Conservation (phyloP, 495 filamentous ascomycete species). For the Trichoderma orchidacearum region DNA sequence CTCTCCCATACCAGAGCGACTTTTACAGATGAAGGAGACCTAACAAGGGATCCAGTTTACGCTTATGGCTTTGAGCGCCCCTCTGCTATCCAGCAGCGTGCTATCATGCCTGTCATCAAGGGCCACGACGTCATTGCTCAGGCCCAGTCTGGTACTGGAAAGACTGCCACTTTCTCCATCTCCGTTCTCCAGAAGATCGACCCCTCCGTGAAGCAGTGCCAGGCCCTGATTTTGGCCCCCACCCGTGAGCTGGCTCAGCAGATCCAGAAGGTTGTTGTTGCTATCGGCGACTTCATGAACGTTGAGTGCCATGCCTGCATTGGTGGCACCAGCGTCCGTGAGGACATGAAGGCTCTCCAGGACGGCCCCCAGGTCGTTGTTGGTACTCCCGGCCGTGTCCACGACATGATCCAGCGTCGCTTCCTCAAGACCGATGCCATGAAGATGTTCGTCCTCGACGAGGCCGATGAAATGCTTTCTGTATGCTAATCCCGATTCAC, state of each 20-base stretch:
- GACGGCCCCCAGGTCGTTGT: slow-evolving; percentile 96
- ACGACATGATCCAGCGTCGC: slow-evolving; percentile 97
- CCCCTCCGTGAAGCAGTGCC: slow-evolving; percentile 68
- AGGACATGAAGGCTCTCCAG: slow-evolving; percentile 93
- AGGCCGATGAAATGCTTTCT: slow-evolving; percentile 85
- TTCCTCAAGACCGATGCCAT: slow-evolving; percentile 87
- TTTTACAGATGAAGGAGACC: background rate
- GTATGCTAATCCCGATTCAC: slow-evolving; percentile 29
- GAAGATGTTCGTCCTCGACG: slow-evolving; percentile 98
- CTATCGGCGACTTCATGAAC: slow-evolving; percentile 98
- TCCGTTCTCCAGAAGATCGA: slow-evolving; percentile 92
- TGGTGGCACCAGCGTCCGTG: slow-evolving; percentile 91
- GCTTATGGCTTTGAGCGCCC: slow-evolving; percentile 99
- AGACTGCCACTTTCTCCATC: slow-evolving; percentile 98
- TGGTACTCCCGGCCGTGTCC: slow-evolving; percentile 88
- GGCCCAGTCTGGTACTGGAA: slow-evolving; percentile 97
- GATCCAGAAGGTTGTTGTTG: slow-evolving; percentile 95
- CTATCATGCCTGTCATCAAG: slow-evolving; percentile 99
- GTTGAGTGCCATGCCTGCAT: slow-evolving; percentile 98
- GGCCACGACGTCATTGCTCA: slow-evolving; percentile 99
- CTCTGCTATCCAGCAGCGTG: slow-evolving; percentile 98
- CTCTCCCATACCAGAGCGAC: background rate
- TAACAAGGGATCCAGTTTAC: slow-evolving; percentile 47
- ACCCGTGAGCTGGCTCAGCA: slow-evolving; percentile 96
- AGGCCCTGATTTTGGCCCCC: slow-evolving; percentile 93